Evolutionary conservation across 257 asterid genomes (phyloP), one percentile per base, ranked within the genome.

Genomic region (Eustoma russellianum): DNA sequence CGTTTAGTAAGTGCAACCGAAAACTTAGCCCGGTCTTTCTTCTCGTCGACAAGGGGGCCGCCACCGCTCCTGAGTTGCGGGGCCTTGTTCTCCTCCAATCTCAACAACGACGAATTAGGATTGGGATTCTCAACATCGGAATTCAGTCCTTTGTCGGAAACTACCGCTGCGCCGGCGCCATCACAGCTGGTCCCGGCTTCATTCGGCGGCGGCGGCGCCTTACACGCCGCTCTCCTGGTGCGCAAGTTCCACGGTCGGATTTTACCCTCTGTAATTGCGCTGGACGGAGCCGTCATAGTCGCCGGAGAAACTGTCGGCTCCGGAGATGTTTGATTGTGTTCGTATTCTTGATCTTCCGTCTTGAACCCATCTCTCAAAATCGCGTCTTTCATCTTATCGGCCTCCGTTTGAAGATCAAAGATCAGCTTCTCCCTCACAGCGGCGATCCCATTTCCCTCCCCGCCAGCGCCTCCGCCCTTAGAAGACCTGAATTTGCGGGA

Each of bases 351-450:
- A n/a, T n/a, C n/a, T n/a, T n/a, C n/a, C n/a, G n/a, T n/a, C n/a
- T n/a, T n/a, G n/a, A n/a, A n/a, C n/a, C n/a, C n/a, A n/a, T n/a
- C n/a, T n/a, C n/a, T n/a, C n/a, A n/a, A n/a, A n/a, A n/a, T n/a
- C n/a, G n/a, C n/a, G n/a, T n/a, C n/a, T n/a, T n/a, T n/a, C n/a
- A n/a, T n/a, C n/a, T n/a, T n/a, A n/a, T n/a, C n/a, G n/a, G n/a
- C n/a, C n/a, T n/a, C n/a, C n/a, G n/a, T n/a, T 71, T 82, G 94
- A 63, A 86, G 82, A 81, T 89, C 95, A 80, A 74, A 35, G 78
- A 86, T 76, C 15, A 83, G 78, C 69, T 82, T 84, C 86, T 72
- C 78, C 53, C 94, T 74, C 4, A 76, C 79, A 44, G 82, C 87
- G 1, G 81, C 84, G 63, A 88, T 84, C 58, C 90, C 96, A 5